Evolutionary conservation across 129 eudicot genomes (phyloP).

Genomic region (Flaveria linearis): DNA sequence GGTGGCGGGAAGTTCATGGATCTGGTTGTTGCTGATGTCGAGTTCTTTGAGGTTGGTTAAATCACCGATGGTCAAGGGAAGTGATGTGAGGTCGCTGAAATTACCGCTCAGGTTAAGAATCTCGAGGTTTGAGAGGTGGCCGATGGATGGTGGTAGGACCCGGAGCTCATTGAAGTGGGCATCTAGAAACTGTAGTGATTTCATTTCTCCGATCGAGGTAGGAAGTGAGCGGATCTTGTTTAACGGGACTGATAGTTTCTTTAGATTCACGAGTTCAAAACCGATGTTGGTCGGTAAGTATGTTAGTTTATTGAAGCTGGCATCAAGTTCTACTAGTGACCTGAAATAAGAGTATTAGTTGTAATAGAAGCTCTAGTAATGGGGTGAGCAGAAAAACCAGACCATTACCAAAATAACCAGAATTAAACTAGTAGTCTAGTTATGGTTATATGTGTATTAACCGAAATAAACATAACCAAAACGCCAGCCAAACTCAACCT

Average conservation of each 20-base stretch:
- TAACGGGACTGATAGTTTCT: conserved; percentile 56
- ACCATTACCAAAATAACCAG: background rate
- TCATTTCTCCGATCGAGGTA: conserved; percentile 85
- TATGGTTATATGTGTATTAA: background rate
- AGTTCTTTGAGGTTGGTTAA: conserved; percentile 75
- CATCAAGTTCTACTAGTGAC: conserved; percentile 81
- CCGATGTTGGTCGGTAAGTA: conserved; percentile 93
- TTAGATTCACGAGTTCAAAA: conserved; percentile 63
- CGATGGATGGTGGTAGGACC: conserved; percentile 67
- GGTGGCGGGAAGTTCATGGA: conserved; percentile 76
- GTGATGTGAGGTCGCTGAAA: conserved; percentile 78
- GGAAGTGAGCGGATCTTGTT: conserved; percentile 92
- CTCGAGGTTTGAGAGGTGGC: conserved; percentile 71
- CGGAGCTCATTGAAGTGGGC: conserved; percentile 90
- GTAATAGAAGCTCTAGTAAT: background rate
- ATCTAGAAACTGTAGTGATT: conserved; percentile 61
- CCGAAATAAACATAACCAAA: background rate
- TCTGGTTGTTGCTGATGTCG: conserved; percentile 91
- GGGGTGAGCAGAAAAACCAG: background rate
- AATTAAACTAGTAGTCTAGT: background rate
- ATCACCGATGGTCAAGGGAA: conserved; percentile 77
- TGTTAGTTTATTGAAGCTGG: conserved; percentile 80
- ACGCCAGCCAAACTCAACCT: background rate
- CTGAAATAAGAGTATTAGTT: conserved; percentile 7
- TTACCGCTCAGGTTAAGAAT: conserved; percentile 71